phyloP scores from a whole-genome alignment of 306 rosid genomes.

The Medicago ruthenica region DNA sequence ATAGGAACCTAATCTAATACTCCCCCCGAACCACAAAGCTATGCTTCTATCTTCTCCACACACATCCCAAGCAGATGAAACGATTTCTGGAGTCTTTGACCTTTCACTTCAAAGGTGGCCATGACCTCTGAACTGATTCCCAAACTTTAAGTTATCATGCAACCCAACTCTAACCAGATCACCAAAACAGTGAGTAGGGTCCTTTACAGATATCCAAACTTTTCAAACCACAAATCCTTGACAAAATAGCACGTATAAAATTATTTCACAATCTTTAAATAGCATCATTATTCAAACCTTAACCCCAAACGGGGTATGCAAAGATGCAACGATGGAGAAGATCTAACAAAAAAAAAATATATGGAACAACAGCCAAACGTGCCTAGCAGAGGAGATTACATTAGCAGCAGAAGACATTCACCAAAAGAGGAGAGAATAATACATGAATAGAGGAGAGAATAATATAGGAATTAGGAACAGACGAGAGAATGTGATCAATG shows the following conservation, averaged over 20 bases:
- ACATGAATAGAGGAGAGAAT: background rate
- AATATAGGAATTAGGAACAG: background rate
- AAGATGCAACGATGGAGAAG: background rate
- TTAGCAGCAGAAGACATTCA: background rate
- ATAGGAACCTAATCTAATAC: background rate
- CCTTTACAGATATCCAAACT: background rate
- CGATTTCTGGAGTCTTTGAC: background rate
- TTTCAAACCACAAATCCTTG: background rate
- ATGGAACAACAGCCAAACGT: background rate
- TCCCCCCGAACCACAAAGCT: background rate
- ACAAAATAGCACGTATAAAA: background rate
- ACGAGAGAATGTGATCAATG: background rate
- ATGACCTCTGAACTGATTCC: background rate
- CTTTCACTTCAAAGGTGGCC: background rate
- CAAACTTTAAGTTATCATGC: background rate
- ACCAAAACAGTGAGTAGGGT: background rate
- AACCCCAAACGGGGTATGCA: background rate
- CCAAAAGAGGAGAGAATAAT: background rate
- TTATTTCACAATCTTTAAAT: background rate
- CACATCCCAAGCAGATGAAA: slow-evolving; percentile 9
- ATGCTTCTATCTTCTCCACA: background rate
- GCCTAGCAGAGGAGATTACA: background rate
- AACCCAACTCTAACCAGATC: background rate
- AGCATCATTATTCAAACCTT: background rate
- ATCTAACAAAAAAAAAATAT: background rate